Conservation (phyloP, 176 grass and related monocot genomes). For the Raddia distichophylla region DNA sequence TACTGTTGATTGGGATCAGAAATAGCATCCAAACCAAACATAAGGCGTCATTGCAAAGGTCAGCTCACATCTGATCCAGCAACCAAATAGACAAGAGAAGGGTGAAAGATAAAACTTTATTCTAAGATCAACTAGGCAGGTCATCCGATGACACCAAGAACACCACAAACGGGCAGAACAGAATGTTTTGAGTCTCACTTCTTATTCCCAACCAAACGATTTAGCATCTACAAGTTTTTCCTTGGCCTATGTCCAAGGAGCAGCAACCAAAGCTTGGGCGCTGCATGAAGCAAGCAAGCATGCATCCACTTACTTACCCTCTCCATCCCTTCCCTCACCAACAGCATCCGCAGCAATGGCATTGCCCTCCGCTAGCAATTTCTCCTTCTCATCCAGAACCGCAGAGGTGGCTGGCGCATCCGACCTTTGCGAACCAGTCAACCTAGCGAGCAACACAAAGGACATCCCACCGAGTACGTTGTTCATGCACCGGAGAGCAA, state of each 20-base stretch:
- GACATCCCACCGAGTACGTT: constrained; percentile 87
- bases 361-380: constrained; percentile 54
- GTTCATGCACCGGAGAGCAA: constrained; percentile 69
- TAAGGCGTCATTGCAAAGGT: not conserved
- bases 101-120: constrained; percentile 36
- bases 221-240: constrained; percentile 53
- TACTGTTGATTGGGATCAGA: not conserved
- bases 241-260: constrained; percentile 50
- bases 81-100: not conserved
- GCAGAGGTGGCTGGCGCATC: constrained; percentile 29
- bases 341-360: constrained; percentile 34
- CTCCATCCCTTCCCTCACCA: constrained; percentile 31
- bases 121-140: constrained; percentile 46
- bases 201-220: constrained; percentile 44
- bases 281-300: not conserved
- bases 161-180: constrained; percentile 29
- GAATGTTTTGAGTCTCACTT: constrained; percentile 42
- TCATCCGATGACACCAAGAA: constrained; percentile 29
- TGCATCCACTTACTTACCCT: constrained; percentile 42
- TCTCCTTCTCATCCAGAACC: constrained; percentile 57
- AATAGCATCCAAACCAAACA: constrained; percentile 24
- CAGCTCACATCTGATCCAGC: not conserved
- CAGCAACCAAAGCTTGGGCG: not conserved
- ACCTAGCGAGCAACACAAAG: constrained; percentile 75
- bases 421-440: constrained; percentile 75